Percentiles rank a stretch among this genome's conserved stretches.
phyloP scores from a whole-genome alignment of 495 filamentous ascomycete species.

The Hypoxylon intermedium region DNA sequence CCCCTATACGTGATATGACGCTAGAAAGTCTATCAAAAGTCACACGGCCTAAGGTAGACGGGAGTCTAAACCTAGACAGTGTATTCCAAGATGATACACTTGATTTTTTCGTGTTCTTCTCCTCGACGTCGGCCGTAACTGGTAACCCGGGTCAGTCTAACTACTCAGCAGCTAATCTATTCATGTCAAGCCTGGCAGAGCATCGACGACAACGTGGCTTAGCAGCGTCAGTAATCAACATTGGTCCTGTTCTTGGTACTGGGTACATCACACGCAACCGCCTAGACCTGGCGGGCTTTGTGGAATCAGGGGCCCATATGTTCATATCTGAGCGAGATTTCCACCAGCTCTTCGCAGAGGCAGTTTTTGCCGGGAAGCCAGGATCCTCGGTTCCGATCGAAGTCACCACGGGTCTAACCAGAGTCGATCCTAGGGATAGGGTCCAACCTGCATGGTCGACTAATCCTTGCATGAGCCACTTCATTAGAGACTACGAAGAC shows the following conservation, averaged over 20 bases:
- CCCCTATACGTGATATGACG: slow-evolving; percentile 38
- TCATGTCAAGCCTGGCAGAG: slow-evolving; percentile 45
- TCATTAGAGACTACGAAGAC: slow-evolving; percentile 20
- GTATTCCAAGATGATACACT: slow-evolving; percentile 46
- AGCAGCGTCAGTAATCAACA: slow-evolving; percentile 52
- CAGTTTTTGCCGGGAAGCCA: slow-evolving; percentile 5
- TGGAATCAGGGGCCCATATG: neutral
- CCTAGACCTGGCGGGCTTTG: slow-evolving; percentile 1
- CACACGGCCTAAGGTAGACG: slow-evolving; percentile 48
- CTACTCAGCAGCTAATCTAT: slow-evolving; percentile 62
- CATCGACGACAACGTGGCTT: slow-evolving; percentile 44
- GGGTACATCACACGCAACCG: slow-evolving; percentile 47
- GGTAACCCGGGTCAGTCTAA: slow-evolving; percentile 58
- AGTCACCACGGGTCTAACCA: slow-evolving; percentile 1
- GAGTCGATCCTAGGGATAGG: slow-evolving; percentile 37
- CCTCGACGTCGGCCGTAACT: slow-evolving; percentile 53
- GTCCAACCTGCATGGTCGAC: slow-evolving; percentile 48
- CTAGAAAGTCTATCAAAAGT: slow-evolving; percentile 34
- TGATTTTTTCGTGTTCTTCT: slow-evolving; percentile 65
- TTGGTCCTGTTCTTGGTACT: slow-evolving; percentile 51
- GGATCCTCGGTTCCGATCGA: neutral
- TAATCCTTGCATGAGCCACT: slow-evolving; percentile 51
- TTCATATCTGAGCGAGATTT: slow-evolving; percentile 31
- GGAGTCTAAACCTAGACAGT: slow-evolving; percentile 39
- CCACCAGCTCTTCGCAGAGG: slow-evolving; percentile 28